Evolutionary conservation across 306 rosid genomes (phyloP).

Genomic region (Gastrolobium villosum): DNA sequence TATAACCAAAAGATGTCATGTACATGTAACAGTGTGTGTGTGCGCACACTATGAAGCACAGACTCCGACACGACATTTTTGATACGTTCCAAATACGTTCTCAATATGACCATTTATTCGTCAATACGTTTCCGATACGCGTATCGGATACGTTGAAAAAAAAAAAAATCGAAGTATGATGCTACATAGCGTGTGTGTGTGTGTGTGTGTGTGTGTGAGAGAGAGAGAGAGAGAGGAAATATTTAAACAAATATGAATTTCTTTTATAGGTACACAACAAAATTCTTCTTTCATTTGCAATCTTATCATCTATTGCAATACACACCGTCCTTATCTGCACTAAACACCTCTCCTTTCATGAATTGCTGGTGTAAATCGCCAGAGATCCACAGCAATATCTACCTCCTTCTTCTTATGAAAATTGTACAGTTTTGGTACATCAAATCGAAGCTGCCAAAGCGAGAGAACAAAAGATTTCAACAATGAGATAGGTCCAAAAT

Average conservation of each 20-base stretch:
- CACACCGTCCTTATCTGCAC: constrained; percentile 31
- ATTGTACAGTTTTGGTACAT: constrained; percentile 80
- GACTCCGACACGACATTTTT: too few species aligned
- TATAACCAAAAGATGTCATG: constrained; percentile 18
- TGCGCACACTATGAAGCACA: too few species aligned
- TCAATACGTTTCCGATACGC: too few species aligned
- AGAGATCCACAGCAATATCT: constrained; percentile 88
- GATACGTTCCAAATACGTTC: too few species aligned
- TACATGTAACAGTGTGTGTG: background rate
- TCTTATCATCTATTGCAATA: constrained; percentile 33
- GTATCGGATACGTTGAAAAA: too few species aligned
- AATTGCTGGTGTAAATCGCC: constrained; percentile 84
- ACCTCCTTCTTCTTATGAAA: constrained; percentile 93
- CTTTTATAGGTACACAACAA: background rate
- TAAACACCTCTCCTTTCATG: constrained; percentile 46
- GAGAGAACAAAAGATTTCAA: constrained; percentile 31
- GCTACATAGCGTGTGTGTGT: too few species aligned
- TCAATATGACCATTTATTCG: too few species aligned
- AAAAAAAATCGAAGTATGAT: too few species aligned
- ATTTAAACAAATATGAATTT: background rate
- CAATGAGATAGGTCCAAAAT: constrained; percentile 7
- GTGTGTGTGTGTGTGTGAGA: too few species aligned
- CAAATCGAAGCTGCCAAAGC: constrained; percentile 76
- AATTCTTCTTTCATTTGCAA: constrained; percentile 14
- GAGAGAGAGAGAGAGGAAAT: background rate